A percentile compares a stretch with the other conserved stretches of the same genome.
phyloP scores from a whole-genome alignment of 495 filamentous ascomycete genomes.

The Trichodelitschia bisporula region DNA sequence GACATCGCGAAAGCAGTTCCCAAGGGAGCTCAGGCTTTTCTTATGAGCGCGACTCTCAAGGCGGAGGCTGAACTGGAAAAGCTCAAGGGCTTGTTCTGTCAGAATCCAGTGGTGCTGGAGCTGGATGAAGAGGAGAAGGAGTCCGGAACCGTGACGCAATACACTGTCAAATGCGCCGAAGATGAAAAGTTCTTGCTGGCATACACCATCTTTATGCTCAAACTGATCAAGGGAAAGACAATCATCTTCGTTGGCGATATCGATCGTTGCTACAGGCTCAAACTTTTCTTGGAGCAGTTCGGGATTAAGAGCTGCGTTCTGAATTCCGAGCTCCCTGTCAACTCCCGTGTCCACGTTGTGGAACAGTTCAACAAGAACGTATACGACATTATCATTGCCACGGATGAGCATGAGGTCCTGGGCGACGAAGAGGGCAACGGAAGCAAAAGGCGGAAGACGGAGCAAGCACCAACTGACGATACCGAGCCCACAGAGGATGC shows the following conservation, averaged over 20 bases:
- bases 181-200: constrained; percentile 91
- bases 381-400: constrained; percentile 93
- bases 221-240: constrained; percentile 81
- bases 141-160: constrained; percentile 45
- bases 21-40: constrained; percentile 63
- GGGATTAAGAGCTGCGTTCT: constrained; percentile 81
- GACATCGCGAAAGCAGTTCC: constrained; percentile 50
- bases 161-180: constrained; percentile 71
- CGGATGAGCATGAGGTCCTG: constrained; percentile 74
- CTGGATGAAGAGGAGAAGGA: constrained; percentile 51
- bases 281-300: constrained; percentile 92
- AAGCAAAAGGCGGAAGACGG: constrained; percentile 10
- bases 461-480: constrained; percentile 4
- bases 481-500: constrained; percentile 9
- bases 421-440: constrained; percentile 25
- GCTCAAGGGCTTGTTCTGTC: constrained; percentile 67
- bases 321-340: constrained; percentile 86
- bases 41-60: constrained; percentile 84
- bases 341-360: constrained; percentile 78
- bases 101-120: constrained; percentile 52
- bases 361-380: constrained; percentile 91
- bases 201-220: constrained; percentile 86
- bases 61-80: constrained; percentile 68
- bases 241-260: constrained; percentile 89
- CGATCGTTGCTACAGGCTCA: constrained; percentile 80